Evolutionary conservation across 2,329 filamentous ascomycete genomes (phyloP).

Genomic region (Microdochium paspali): DNA sequence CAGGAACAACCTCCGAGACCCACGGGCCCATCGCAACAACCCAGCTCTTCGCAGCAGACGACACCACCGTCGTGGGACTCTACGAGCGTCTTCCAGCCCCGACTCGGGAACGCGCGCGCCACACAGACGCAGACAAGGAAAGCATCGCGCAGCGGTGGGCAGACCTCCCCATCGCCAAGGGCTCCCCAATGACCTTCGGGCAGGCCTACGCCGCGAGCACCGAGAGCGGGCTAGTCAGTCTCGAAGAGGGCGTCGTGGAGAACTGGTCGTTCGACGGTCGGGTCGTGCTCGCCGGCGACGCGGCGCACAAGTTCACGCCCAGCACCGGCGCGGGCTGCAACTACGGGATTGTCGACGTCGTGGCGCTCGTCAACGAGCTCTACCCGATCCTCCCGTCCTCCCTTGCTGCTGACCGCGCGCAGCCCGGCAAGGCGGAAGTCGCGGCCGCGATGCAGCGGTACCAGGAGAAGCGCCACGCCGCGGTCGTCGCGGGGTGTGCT

Average conservation of each 20-base stretch:
- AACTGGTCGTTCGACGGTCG: conserved; percentile 24
- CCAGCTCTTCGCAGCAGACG: conserved; percentile 18
- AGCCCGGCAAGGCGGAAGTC: neutral
- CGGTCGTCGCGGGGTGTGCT: neutral
- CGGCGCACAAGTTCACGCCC: conserved; percentile 27
- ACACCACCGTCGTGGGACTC: conserved; percentile 20
- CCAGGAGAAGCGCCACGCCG: neutral
- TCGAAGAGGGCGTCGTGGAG: conserved; percentile 25
- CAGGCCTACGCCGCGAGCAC: conserved; percentile 17
- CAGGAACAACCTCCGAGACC: conserved; percentile 19
- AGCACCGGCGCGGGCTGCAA: conserved; percentile 24
- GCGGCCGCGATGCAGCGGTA: neutral
- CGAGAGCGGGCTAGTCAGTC: conserved; percentile 17
- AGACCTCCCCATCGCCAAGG: conserved; percentile 10
- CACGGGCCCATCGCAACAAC: conserved; percentile 15
- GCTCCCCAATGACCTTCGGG: conserved; percentile 12
- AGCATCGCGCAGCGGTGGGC: conserved; percentile 16
- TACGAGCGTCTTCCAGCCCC: conserved; percentile 19
- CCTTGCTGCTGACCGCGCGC: neutral
- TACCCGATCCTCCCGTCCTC: conserved; percentile 1
- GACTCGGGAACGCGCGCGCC: conserved; percentile 13
- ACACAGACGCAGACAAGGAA: conserved; percentile 15
- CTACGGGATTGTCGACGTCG: conserved; percentile 22
- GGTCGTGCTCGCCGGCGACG: conserved; percentile 25
- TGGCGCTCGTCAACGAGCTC: conserved; percentile 18